These are phyloP conservation scores for Stereocaulon alpinum DNA, from an alignment of 495 filamentous ascomycete genomes.

Conservation along the genomic window DNA sequence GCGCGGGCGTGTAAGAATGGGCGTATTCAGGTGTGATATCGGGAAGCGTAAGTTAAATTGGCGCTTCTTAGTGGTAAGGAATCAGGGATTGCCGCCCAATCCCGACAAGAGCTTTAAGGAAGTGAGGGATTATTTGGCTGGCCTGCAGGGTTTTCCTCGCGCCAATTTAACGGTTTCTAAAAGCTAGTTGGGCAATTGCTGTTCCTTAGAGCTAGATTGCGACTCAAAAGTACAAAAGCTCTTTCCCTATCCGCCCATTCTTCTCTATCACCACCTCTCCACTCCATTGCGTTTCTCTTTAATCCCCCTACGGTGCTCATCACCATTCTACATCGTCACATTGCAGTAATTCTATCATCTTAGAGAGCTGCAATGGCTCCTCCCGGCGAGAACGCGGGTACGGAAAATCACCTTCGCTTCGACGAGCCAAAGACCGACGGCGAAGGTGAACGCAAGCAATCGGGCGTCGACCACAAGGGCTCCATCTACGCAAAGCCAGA, in stretches of 20 bases:
- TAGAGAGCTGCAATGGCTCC: slow-evolving; percentile 19
- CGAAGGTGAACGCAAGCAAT: slow-evolving; percentile 17
- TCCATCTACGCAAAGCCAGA: slow-evolving; percentile 23
- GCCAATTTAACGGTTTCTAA: slow-evolving; percentile 15
- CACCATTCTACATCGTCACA: slow-evolving; percentile 12
- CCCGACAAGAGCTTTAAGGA: background rate
- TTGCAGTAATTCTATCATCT: slow-evolving; percentile 15
- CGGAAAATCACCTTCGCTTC: slow-evolving; percentile 20
- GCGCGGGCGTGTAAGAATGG: background rate
- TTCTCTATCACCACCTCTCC: slow-evolving; percentile 4
- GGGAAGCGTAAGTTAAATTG: background rate
- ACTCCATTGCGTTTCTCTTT: slow-evolving; percentile 10
- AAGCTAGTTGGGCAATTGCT: slow-evolving; percentile 3
- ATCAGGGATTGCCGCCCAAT: slow-evolving; percentile 8
- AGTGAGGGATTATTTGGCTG: slow-evolving; percentile 15
- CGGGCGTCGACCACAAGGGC: slow-evolving; percentile 12
- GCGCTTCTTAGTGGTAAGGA: slow-evolving; percentile 8
- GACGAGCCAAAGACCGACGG: slow-evolving; percentile 20
- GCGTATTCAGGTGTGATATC: background rate
- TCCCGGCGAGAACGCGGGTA: slow-evolving; percentile 15
- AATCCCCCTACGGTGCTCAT: slow-evolving; percentile 11
- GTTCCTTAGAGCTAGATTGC: slow-evolving; percentile 6
- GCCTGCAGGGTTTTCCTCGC: background rate
- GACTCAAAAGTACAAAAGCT: slow-evolving; percentile 15
- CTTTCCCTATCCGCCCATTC: slow-evolving; percentile 4